These are phyloP conservation scores for Phytophthora gonapodyides DNA, from an alignment of 352 stramenopile genomes.

Conservation along the genomic window DNA sequence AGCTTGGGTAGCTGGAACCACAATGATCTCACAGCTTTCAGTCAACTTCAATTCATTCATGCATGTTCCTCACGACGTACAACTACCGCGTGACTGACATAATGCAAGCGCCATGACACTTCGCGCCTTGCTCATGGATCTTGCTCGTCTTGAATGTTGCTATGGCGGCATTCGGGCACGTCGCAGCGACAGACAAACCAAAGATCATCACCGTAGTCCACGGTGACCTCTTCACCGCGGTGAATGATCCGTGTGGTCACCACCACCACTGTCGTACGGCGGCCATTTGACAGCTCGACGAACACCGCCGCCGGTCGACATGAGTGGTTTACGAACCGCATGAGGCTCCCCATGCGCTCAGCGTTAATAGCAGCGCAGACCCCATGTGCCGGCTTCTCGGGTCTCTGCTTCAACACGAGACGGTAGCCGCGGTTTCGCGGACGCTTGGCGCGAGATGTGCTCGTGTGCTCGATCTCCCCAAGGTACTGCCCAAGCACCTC, in stretches of 20 bases:
- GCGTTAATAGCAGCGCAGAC: conserved; percentile 3
- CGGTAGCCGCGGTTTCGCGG: conserved; percentile 8
- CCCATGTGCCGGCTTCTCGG: not conserved
- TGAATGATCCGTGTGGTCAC: not conserved
- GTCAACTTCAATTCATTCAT: too few species aligned
- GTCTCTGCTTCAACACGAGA: conserved; percentile 3
- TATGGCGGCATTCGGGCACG: not conserved
- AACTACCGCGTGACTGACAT: too few species aligned
- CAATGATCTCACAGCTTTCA: too few species aligned
- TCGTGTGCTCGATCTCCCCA: conserved; percentile 11
- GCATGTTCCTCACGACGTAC: too few species aligned
- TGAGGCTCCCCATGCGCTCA: not conserved
- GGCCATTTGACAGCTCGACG: conserved; percentile 1
- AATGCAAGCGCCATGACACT: too few species aligned
- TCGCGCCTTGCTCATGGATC: too few species aligned
- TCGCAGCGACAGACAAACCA: conserved; percentile 5
- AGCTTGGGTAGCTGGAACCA: too few species aligned
- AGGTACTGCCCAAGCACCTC: conserved; percentile 14
- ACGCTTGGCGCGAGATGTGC: not conserved
- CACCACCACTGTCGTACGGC: not conserved
- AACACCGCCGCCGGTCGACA: conserved; percentile 5
- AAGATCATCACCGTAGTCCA: conserved; percentile 1
- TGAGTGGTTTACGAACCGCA: conserved; percentile 5
- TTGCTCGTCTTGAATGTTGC: not conserved
- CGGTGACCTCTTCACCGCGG: conserved; percentile 1